phyloP scores from a whole-genome alignment of 2,329 filamentous ascomycete genomes.

The Penicillium sp. region DNA sequence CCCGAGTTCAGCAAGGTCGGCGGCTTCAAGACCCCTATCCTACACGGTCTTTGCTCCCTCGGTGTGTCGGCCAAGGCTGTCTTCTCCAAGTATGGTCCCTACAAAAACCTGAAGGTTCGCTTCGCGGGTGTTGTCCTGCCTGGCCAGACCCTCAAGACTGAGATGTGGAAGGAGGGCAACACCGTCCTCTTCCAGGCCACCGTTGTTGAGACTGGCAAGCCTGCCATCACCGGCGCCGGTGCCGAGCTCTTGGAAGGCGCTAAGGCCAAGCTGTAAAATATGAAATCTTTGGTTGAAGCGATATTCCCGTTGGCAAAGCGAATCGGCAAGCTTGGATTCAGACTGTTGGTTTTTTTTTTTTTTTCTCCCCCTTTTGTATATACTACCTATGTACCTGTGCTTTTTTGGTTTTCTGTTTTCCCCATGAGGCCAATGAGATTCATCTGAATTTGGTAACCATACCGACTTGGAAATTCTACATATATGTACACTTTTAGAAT shows the following conservation, averaged over 20 bases:
- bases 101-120: slow-evolving; percentile 88
- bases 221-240: slow-evolving; percentile 76
- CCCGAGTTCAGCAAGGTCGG: slow-evolving; percentile 91
- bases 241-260: slow-evolving; percentile 64
- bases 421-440: not conserved
- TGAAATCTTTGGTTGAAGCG: slow-evolving; percentile 17
- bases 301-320: slow-evolving; percentile 15
- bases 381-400: slow-evolving; percentile 19
- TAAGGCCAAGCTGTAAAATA: slow-evolving; percentile 51
- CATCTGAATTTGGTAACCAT: not conserved
- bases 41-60: slow-evolving; percentile 96
- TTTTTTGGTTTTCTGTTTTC: slow-evolving; percentile 4
- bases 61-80: slow-evolving; percentile 89
- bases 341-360: slow-evolving; percentile 18
- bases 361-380: slow-evolving; percentile 25
- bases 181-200: slow-evolving; percentile 80
- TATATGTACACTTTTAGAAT: not conserved
- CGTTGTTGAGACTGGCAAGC: slow-evolving; percentile 90
- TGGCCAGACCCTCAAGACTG: slow-evolving; percentile 83
- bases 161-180: slow-evolving; percentile 88
- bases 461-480: not conserved
- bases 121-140: slow-evolving; percentile 84
- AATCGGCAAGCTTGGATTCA: slow-evolving; percentile 15
- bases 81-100: slow-evolving; percentile 74
- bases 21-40: slow-evolving; percentile 89